These are phyloP conservation scores for Blastocystis sp. DNA, from an alignment of 352 stramenopile species.

Conservation along the genomic window DNA sequence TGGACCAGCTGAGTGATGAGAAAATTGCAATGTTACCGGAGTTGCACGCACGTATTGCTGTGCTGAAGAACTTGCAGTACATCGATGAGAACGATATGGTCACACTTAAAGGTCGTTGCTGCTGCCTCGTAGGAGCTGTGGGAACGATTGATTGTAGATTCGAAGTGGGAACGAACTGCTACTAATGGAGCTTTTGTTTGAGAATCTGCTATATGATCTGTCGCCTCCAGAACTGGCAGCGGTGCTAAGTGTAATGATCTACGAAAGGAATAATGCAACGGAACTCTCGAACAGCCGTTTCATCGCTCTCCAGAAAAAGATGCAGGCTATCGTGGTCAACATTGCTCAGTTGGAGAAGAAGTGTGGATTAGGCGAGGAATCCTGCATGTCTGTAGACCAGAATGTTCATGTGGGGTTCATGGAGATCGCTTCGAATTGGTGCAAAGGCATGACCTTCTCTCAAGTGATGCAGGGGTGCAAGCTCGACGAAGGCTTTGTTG, in stretches of 20 bases:
- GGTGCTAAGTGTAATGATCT: conserved; percentile 88
- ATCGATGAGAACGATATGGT: conserved; percentile 69
- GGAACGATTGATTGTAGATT: conserved; percentile 70
- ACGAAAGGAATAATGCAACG: conserved; percentile 82
- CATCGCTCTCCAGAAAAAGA: conserved; percentile 74
- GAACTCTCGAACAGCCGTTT: conserved; percentile 70
- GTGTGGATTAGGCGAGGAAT: conserved; percentile 74
- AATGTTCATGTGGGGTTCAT: conserved; percentile 65
- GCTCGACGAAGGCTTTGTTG: conserved; percentile 92
- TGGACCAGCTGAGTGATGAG: background rate
- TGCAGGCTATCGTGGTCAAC: conserved; percentile 72
- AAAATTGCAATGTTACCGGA: conserved; percentile 2
- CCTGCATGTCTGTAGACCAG: conserved; percentile 63
- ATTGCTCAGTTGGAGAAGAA: conserved; percentile 69
- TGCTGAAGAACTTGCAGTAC: conserved; percentile 7
- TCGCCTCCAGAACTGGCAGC: conserved; percentile 91
- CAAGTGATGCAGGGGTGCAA: conserved; percentile 86
- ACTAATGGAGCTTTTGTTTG: conserved; percentile 96
- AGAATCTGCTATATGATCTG: conserved; percentile 89
- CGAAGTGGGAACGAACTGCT: conserved; percentile 95
- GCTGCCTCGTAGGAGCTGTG: conserved; percentile 70
- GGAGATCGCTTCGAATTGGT: conserved; percentile 91
- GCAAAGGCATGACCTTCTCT: conserved; percentile 89
- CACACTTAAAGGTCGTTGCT: conserved; percentile 88
- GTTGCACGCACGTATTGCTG: conserved; percentile 23